Evolutionary conservation across 352 stramenopile species (phyloP), one percentile per base, ranked within the genome.

Genomic region (Phytopythium vexans): DNA sequence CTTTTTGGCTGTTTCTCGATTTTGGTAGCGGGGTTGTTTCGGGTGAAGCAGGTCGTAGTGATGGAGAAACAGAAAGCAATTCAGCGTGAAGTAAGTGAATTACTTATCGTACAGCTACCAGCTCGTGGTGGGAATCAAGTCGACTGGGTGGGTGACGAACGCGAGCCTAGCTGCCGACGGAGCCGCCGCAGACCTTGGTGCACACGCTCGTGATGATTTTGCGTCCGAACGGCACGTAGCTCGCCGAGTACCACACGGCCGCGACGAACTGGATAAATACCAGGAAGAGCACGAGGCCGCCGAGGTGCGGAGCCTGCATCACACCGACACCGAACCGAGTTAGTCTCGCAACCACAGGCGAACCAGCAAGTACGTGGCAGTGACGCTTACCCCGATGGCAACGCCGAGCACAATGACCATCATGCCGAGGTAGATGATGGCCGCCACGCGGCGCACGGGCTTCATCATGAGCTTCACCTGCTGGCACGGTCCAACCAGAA

Each of bases 381-480:
- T 52, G n/a, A 31, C 31, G 56, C 51, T 14, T 51, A 94, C 85
- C 49, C 66, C 72, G n/a, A 92, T 68, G 9, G 85, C 82, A 31
- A 94, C 75, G 1, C 56, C 74, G 1, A 94, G 62, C 27, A 92
- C 82, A 10, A 90, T 56, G 34, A 84, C 39, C 60, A 94, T 92
- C 82, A 92, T 91, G 15, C 56, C 36, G 10, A 94, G 49, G 64
- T 92, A 94, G 63, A 92, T 74, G 36, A 82, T 41, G 10, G 85
- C 77, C 0, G 82, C 85, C 41, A 92, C 63, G 21, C 85, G 74
- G 0, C 85, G 80, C 49, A 92, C 69, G 21, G 85, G 85, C 56
- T 92, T 92, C 61, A 92, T 87, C 85, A 94, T 94, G 54, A 91
- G 79, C 63, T 92, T 92, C 52, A 86, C 54, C 48, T 94, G 85